Conservation (phyloP, 805 yeast genomes). For the Limtongia smithiae region DNA sequence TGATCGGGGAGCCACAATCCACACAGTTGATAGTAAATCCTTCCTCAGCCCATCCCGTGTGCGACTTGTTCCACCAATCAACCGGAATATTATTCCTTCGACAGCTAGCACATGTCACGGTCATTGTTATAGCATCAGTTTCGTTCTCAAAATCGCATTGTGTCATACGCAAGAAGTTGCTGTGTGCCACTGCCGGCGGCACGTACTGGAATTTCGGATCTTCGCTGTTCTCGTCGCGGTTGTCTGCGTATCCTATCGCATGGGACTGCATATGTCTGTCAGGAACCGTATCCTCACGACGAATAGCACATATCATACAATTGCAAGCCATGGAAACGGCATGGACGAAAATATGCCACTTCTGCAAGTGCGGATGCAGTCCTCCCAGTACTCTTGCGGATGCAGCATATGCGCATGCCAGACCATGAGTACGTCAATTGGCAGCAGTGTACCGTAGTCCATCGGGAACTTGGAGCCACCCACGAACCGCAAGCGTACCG, state of each 20-base stretch:
- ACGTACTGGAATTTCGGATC: background rate
- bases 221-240: background rate
- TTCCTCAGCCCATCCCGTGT: background rate
- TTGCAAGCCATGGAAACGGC: constrained; percentile 16
- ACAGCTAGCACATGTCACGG: background rate
- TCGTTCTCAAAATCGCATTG: constrained; percentile 1
- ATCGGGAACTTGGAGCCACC: background rate
- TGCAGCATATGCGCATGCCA: constrained; percentile 32
- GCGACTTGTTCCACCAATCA: background rate
- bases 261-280: background rate
- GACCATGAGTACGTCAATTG: constrained; percentile 31
- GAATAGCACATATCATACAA: background rate
- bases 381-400: constrained; percentile 29
- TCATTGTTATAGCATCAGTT: background rate
- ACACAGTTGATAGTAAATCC: background rate
- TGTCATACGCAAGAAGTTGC: background rate
- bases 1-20: background rate
- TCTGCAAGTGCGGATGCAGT: constrained; percentile 13
- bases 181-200: constrained; percentile 1
- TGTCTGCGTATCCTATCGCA: background rate
- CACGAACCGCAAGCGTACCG: background rate
- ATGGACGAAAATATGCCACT: background rate
- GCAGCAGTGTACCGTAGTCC: constrained; percentile 20
- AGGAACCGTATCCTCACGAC: no score
- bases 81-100: background rate